Evolutionary conservation across 768 basidiomycete species (phyloP).

Genomic region (Boletus fagicola): DNA sequence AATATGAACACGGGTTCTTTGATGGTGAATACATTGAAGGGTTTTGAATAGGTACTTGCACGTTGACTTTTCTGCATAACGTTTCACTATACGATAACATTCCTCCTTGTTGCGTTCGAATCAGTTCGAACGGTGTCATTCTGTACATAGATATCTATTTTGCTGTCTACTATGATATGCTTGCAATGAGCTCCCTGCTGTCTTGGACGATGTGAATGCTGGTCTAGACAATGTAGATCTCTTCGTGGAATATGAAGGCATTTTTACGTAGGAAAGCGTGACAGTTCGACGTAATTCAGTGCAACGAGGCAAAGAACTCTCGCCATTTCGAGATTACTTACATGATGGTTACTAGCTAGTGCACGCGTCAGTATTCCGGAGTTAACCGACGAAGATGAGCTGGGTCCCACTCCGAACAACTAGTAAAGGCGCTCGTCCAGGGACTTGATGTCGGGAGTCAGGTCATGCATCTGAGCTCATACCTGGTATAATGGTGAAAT

Average conservation of each 20-base stretch:
- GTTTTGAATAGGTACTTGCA: constrained; percentile 20
- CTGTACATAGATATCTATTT: constrained; percentile 36
- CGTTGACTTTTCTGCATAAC: constrained; percentile 19
- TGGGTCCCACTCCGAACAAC: too few species aligned
- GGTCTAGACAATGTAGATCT: neutral
- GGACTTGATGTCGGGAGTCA: too few species aligned
- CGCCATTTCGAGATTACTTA: neutral
- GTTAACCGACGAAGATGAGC: neutral
- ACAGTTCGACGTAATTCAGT: neutral
- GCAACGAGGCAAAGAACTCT: neutral
- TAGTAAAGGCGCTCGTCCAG: too few species aligned
- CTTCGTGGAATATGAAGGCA: too few species aligned
- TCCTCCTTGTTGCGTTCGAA: constrained; percentile 18
- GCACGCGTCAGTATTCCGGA: neutral
- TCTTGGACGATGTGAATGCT: neutral
- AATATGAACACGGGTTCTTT: constrained; percentile 18
- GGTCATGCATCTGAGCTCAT: too few species aligned
- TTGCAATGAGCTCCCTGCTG: neutral
- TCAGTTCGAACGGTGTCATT: constrained; percentile 17
- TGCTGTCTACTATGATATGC: constrained; percentile 22
- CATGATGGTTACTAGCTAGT: too few species aligned
- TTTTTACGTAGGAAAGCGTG: neutral
- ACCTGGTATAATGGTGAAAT: neutral
- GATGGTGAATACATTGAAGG: constrained; percentile 17
- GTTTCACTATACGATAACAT: constrained; percentile 25